Base-by-base conservation (phyloP, 2,329 filamentous ascomycete species). In the Cryphonectria nitschkei region DNA sequence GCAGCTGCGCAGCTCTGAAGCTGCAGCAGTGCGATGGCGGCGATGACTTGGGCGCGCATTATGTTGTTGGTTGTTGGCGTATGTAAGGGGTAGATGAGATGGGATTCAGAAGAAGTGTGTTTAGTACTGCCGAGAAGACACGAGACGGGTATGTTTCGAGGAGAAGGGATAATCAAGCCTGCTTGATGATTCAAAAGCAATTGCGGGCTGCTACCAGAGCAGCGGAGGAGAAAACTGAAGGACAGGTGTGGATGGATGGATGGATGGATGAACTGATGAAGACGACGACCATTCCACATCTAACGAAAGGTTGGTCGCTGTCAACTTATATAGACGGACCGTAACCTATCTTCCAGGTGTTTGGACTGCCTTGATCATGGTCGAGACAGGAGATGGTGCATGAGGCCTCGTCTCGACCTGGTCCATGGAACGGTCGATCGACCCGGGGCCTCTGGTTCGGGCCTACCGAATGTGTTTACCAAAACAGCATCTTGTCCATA, bases 1-100 rank as follows among this genome's bases (percentile, higher is more conserved):
- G 60, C 60, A 19, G 60, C 60, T 39, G 60, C 60, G 60, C 60
- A 62, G 34, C n/a, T 62, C 11, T 62, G 60, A n/a, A 62, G 60
- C 34, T 62, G 60, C 60, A 62, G 60, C 60, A 62, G 60, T 1
- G 34, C 60, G 34, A 62, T 8, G 60, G 22, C 22, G 60, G 60
- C 60, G 34, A 62, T 4, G 60, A 62, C 3, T n/a, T 62, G 34
- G 60, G n/a, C 60, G n/a, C 34, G 60, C 60, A 62, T 58, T 32
- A 26, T 58, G 26, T 29, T 32, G 14, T 58, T 14, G 14, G 26
- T 58, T 3, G 54, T 32, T n/a, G 26, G 52, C 26, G 26, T 29
- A 26, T 56, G 14, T 56, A 56, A 14, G 29, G 26, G 54, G 8
- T 26, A n/a, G 19, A n/a, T 11, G 60, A 37, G 34, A 5, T 39